A percentile compares a stretch with the other conserved stretches of the same genome.
phyloP scores from a whole-genome alignment of 148 eudicot genomes.

The Salicornia ramosissima region DNA sequence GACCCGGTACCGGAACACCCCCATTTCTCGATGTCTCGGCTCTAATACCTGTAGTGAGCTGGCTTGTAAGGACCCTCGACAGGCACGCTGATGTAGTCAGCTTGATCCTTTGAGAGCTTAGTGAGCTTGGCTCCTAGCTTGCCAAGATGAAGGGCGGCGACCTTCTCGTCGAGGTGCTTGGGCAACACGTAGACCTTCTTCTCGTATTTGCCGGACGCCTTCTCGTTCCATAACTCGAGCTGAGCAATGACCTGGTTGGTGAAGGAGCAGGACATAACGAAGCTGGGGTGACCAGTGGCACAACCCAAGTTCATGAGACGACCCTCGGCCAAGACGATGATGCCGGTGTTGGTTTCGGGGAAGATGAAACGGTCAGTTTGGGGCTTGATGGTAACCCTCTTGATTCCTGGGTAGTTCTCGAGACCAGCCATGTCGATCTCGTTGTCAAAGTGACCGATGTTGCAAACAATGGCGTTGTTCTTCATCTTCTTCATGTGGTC shows the following conservation, averaged over 20 bases:
- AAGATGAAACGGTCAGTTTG: conserved; percentile 90
- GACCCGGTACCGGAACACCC: neutral
- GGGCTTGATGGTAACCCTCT: conserved; percentile 94
- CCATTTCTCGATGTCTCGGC: neutral
- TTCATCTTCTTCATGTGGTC: conserved; percentile 94
- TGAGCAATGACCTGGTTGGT: conserved; percentile 97
- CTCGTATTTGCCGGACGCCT: conserved; percentile 64
- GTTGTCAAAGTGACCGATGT: conserved; percentile 98
- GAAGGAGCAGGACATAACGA: conserved; percentile 97
- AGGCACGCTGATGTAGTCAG: conserved; percentile 84
- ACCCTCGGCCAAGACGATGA: conserved; percentile 90
- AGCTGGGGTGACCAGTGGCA: conserved; percentile 98
- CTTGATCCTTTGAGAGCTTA: conserved; percentile 79
- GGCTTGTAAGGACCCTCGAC: conserved; percentile 97
- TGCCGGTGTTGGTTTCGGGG: conserved; percentile 72
- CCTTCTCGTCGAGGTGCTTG: conserved; percentile 98
- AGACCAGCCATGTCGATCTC: conserved; percentile 92
- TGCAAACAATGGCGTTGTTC: conserved; percentile 98
- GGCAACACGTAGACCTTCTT: conserved; percentile 95
- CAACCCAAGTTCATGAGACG: conserved; percentile 99
- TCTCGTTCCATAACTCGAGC: conserved; percentile 97
- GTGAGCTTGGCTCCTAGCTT: conserved; percentile 95
- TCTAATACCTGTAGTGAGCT: conserved; percentile 83
- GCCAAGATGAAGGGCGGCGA: conserved; percentile 84
- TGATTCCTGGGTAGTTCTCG: conserved; percentile 80